Evolutionary conservation across 1,139 yeast genomes (phyloP).

Genomic region (Taiozyma sp.): DNA sequence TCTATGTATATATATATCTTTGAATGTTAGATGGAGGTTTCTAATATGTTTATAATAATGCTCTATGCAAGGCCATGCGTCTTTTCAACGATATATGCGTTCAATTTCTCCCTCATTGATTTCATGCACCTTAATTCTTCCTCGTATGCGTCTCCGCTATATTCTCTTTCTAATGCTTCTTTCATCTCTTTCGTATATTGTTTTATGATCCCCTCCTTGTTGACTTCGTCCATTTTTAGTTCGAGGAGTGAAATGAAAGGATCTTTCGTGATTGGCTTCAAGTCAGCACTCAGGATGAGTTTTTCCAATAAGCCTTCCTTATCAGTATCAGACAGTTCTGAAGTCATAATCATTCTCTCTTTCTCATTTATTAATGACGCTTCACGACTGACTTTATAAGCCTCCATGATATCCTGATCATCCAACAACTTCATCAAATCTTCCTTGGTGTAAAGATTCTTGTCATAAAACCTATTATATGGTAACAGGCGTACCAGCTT

Average conservation of each 20-base stretch:
- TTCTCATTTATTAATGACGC: conserved; percentile 6
- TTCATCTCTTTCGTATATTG: neutral
- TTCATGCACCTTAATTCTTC: neutral
- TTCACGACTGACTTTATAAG: conserved; percentile 1
- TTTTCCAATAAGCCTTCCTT: neutral
- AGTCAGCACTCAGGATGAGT: neutral
- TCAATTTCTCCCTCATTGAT: neutral
- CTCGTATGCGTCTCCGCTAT: neutral
- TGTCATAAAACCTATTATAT: conserved; percentile 1
- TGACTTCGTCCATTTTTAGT: neutral
- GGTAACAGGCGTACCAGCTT: conserved; percentile 5
- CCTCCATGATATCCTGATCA: conserved; percentile 1
- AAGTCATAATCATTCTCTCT: conserved; percentile 1
- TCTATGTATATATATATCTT: neutral
- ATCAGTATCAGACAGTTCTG: neutral
- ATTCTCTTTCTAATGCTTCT: neutral
- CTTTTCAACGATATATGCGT: neutral
- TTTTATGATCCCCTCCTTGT: neutral
- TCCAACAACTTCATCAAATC: conserved; percentile 3
- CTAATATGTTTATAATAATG: neutral
- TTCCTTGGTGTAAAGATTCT: conserved; percentile 2
- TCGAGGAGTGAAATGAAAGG: neutral
- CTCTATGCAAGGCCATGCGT: neutral
- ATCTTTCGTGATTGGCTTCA: neutral
- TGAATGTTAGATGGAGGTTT: neutral